Evolutionary conservation across 441 rosid species (phyloP).

Genomic region (Daphne laureola): DNA sequence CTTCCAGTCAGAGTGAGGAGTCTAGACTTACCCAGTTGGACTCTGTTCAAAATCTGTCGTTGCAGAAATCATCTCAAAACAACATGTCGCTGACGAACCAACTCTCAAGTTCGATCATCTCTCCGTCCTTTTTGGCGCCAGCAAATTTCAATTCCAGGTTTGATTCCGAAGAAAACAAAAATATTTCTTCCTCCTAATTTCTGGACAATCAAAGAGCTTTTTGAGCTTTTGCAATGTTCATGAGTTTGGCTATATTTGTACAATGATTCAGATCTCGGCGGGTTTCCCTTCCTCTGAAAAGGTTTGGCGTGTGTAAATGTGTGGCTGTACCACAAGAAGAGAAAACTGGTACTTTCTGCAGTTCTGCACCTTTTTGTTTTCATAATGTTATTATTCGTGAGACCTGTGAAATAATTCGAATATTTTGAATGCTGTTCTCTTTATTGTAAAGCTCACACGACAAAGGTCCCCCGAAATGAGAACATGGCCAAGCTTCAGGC

Average conservation of each 20-base stretch:
- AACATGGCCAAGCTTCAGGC: constrained; percentile 96
- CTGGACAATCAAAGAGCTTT: not conserved
- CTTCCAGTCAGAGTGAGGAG: too few species aligned
- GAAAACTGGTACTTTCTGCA: constrained; percentile 31
- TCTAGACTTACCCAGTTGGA: too few species aligned
- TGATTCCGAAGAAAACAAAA: constrained; percentile 9
- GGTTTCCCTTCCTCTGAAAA: constrained; percentile 35
- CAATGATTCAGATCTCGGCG: constrained; percentile 33
- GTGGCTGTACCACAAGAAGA: constrained; percentile 61
- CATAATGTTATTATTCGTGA: too few species aligned
- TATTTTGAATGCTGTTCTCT: not conserved
- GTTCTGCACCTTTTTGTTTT: not conserved
- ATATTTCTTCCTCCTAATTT: too few species aligned
- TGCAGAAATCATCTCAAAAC: not conserved
- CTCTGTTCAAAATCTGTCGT: not conserved
- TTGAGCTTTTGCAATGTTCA: not conserved
- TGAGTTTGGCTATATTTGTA: constrained; percentile 2
- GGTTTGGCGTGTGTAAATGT: constrained; percentile 42
- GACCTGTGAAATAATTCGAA: not conserved
- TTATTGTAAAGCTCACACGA: constrained; percentile 59
- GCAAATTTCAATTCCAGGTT: constrained; percentile 38
- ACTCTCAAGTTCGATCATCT: constrained; percentile 37
- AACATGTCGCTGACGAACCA: constrained; percentile 42
- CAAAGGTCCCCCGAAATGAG: constrained; percentile 74
- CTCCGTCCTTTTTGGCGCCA: constrained; percentile 53